Conservation (phyloP, 306 rosid species). For the Quercus bicolor region DNA sequence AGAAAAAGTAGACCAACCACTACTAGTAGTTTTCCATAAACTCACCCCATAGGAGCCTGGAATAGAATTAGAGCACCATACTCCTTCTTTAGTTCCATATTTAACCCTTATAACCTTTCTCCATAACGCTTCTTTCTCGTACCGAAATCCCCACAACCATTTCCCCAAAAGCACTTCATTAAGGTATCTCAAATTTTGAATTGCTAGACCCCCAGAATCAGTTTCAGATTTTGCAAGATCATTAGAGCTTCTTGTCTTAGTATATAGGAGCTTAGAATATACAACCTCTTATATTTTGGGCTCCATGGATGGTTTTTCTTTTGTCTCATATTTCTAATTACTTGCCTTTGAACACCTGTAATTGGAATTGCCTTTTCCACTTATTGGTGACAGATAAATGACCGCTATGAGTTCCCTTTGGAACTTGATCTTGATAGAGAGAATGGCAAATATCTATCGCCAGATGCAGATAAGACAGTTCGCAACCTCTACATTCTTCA, state of each 20-base stretch:
- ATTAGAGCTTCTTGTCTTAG: not conserved
- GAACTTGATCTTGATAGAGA: slow-evolving; percentile 94
- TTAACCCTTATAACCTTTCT: too few species aligned
- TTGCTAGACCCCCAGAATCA: too few species aligned
- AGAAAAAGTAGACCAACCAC: too few species aligned
- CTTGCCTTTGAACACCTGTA: slow-evolving; percentile 1
- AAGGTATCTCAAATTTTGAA: too few species aligned
- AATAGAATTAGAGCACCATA: too few species aligned
- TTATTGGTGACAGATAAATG: slow-evolving; percentile 64
- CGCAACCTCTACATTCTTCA: slow-evolving; percentile 93
- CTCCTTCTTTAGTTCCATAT: too few species aligned
- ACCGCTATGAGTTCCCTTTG: slow-evolving; percentile 93
- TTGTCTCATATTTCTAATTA: not conserved
- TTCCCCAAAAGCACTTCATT: too few species aligned
- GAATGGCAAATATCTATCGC: slow-evolving; percentile 82
- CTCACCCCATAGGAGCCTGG: too few species aligned
- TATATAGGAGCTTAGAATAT: not conserved
- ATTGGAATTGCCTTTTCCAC: not conserved
- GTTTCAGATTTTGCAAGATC: not conserved
- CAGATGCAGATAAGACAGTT: slow-evolving; percentile 81
- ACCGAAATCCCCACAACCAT: too few species aligned
- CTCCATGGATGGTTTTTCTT: not conserved
- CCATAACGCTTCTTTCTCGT: too few species aligned
- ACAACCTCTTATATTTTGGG: not conserved
- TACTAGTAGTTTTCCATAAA: too few species aligned